These are phyloP conservation scores for Ganoderma lucidum DNA, from an alignment of 1,284 basidiomycete species.

Conservation along the genomic window DNA sequence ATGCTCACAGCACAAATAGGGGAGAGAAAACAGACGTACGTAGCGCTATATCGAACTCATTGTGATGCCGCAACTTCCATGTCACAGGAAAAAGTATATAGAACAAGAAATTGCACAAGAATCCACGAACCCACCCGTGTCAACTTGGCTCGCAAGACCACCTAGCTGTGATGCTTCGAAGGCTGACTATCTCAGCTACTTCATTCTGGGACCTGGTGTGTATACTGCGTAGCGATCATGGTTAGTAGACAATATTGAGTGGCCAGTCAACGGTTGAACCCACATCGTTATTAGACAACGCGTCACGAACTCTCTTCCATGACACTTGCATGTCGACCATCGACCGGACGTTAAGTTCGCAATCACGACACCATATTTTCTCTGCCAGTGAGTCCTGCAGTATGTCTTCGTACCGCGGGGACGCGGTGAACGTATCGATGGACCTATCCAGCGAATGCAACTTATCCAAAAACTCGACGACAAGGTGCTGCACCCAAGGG, in stretches of 20 bases:
- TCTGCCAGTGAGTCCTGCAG: slow-evolving; percentile 7
- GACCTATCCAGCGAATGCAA: not conserved
- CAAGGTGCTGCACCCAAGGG: not conserved
- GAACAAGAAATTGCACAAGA: not conserved
- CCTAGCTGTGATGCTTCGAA: not conserved
- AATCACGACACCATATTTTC: slow-evolving; percentile 11
- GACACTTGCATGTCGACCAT: not conserved
- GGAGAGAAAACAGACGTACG: too few relatives aligned
- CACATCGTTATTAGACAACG: not conserved
- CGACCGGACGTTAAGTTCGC: slow-evolving; percentile 8
- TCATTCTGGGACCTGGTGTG: not conserved
- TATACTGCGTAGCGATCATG: not conserved
- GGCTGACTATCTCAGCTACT: not conserved
- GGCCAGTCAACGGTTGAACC: not conserved
- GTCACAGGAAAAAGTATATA: not conserved
- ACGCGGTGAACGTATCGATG: not conserved
- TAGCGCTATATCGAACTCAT: too few relatives aligned
- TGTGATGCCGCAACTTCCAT: not conserved
- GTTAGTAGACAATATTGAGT: not conserved
- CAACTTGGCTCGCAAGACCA: not conserved
- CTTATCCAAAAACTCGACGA: not conserved
- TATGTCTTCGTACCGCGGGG: not conserved
- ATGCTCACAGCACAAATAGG: too few relatives aligned
- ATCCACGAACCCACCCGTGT: not conserved
- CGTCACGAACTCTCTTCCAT: not conserved